Percentiles rank a stretch among this genome's conserved stretches.
These are phyloP conservation scores for Beauveria medogensis DNA, from an alignment of 2,329 filamentous ascomycete species.

Conservation along the genomic window DNA sequence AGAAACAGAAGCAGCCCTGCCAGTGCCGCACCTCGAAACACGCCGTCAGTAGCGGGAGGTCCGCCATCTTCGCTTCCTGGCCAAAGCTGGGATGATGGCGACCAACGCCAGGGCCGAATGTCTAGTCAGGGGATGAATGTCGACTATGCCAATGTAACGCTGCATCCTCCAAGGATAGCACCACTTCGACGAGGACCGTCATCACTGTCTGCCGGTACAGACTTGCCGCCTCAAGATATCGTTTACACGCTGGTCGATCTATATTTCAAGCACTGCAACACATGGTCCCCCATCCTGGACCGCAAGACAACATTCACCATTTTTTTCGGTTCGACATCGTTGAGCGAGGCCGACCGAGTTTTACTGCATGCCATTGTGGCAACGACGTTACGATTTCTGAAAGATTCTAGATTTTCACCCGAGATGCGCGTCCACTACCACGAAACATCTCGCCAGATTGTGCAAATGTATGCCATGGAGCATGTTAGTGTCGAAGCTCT, in stretches of 20 bases:
- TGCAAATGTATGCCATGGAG: conserved; percentile 35
- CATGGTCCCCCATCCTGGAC: conserved; percentile 44
- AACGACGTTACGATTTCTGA: conserved; percentile 34
- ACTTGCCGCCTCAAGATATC: conserved; percentile 52
- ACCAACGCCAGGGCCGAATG: conserved; percentile 3
- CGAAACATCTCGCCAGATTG: conserved; percentile 29
- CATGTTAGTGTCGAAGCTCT: conserved; percentile 31
- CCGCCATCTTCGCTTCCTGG: conserved; percentile 6
- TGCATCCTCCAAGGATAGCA: conserved; percentile 1
- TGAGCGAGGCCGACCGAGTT: conserved; percentile 31
- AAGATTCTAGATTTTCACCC: conserved; percentile 29
- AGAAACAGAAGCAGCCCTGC: conserved; percentile 17
- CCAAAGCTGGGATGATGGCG: conserved; percentile 6
- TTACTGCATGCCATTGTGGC: conserved; percentile 36
- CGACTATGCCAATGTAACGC: background rate
- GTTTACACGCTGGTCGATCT: conserved; percentile 52
- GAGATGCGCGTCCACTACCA: conserved; percentile 32
- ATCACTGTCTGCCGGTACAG: conserved; percentile 30
- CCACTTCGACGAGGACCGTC: conserved; percentile 19
- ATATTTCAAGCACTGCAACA: conserved; percentile 57
- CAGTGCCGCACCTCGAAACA: background rate
- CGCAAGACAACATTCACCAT: conserved; percentile 32
- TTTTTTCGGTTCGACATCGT: conserved; percentile 32
- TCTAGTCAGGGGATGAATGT: background rate
- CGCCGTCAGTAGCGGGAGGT: conserved; percentile 5